phyloP scores from a whole-genome alignment of 208 protist genomes.

The Eutreptiella sp. region DNA sequence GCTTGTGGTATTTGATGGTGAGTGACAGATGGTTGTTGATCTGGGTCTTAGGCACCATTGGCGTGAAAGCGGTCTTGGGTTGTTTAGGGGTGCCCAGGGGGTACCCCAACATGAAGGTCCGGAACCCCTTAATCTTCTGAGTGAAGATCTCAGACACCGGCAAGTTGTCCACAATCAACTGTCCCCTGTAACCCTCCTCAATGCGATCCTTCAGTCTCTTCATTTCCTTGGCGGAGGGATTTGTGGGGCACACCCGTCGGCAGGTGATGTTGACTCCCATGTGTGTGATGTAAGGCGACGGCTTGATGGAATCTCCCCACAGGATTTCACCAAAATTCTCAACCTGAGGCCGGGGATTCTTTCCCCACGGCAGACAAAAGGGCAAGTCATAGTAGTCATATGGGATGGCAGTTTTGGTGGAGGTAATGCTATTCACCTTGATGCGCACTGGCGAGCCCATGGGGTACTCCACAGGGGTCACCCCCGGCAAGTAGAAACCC shows the following conservation, averaged over 20 bases:
- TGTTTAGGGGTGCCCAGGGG: constrained; percentile 1
- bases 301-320: constrained; percentile 82
- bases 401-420: constrained; percentile 70
- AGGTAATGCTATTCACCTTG: constrained; percentile 80
- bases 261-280: constrained; percentile 20
- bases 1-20: constrained; percentile 36
- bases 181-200: constrained; percentile 5
- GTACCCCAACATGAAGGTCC: constrained; percentile 25
- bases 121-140: constrained; percentile 21
- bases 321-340: constrained; percentile 86
- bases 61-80: not conserved
- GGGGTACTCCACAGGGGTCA: constrained; percentile 28
- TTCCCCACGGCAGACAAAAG: constrained; percentile 59
- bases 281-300: constrained; percentile 67
- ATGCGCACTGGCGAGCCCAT: constrained; percentile 9
- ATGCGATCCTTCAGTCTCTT: constrained; percentile 9
- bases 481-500: constrained; percentile 47
- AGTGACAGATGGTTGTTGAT: constrained; percentile 57
- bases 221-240: constrained; percentile 4
- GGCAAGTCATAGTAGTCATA: constrained; percentile 85
- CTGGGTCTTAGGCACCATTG: no score
- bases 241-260: constrained; percentile 39
- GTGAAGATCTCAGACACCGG: constrained; percentile 29
- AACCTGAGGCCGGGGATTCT: constrained; percentile 33
- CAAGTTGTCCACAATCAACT: constrained; percentile 20